Base-by-base conservation (phyloP, 305 asterid genomes). In the Andrographis paniculata region DNA sequence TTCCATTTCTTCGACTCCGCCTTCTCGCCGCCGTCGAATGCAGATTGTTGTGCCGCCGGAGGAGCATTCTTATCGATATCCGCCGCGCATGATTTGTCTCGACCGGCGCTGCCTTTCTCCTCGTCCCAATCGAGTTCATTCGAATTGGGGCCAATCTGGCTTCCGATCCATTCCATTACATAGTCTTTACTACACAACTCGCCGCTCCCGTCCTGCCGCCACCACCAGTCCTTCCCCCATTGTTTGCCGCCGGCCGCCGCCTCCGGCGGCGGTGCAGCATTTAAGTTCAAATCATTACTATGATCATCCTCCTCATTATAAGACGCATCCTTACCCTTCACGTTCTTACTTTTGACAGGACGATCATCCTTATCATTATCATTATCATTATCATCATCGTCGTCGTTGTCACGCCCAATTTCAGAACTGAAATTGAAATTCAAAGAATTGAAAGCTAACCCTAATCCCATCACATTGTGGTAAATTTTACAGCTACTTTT, bases 141-240 rank as follows among this genome's bases (percentile, higher is more conserved):
- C 2, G 83, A 71, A 11, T 9, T 33, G 12, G 69, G 73, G 37
- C 80, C 66, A 48, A 89, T 80, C 55, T 89, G 98, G 68, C 88
- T 85, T 8, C 94, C 95, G 23, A 89, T 89, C 95, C 98, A 89
- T 69, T 89, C 98, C 75, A 48, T 85, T 15, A 89, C 95, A 54
- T 89, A 89, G 55, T 89, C 98, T 60, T 77, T 85, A 60, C 93
- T 89, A 17, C 93, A 70, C 50, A 89, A 52, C 60, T 89, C 98
- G 36, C 82, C 95, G 63, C 79, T 78, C 18, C 94, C 98, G 56
- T 89, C 98, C 55, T 89, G 95, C 55, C 42, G 85, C 98, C 98
- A 89, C 98, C 98, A 89, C 98, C 98, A 89, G 53, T 85, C 95
- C 58, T 82, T 82, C 24, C 95, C 95, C 98, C 94, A 82, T 41